Percentiles rank a stretch among this genome's conserved stretches.
These are phyloP conservation scores for Daedaleopsis nitida DNA, from an alignment of 768 basidiomycete species.

Conservation along the genomic window DNA sequence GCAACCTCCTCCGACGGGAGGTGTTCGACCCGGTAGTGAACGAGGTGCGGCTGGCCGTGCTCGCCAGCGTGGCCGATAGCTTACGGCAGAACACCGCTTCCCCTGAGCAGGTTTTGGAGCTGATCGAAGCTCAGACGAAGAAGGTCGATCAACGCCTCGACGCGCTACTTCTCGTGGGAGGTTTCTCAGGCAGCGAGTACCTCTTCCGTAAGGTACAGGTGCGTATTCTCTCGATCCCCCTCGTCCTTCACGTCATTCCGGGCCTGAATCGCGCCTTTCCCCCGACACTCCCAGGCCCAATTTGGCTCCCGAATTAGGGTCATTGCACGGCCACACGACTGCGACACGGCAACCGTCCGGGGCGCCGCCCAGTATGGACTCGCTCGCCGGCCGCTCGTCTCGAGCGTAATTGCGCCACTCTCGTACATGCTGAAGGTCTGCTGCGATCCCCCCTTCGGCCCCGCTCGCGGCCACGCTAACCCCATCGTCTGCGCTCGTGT, in stretches of 20 bases:
- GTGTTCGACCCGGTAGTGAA: conserved; percentile 89
- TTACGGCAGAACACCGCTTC: conserved; percentile 21
- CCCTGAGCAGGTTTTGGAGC: conserved; percentile 60
- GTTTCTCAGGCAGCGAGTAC: conserved; percentile 87
- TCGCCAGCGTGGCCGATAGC: background rate
- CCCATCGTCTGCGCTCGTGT: background rate
- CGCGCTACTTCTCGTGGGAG: conserved; percentile 87
- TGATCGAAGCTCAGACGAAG: conserved; percentile 76
- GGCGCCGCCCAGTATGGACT: conserved; percentile 90
- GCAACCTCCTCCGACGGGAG: conserved; percentile 73
- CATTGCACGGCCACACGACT: conserved; percentile 82
- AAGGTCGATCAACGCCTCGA: conserved; percentile 73
- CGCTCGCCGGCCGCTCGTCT: conserved; percentile 73
- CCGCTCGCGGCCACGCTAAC: background rate
- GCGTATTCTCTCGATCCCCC: conserved; percentile 25
- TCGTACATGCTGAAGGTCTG: conserved; percentile 85
- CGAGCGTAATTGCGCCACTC: conserved; percentile 78
- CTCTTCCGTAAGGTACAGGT: conserved; percentile 79
- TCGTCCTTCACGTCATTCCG: background rate
- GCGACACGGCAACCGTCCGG: conserved; percentile 85
- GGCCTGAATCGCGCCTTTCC: background rate
- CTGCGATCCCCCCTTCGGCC: background rate
- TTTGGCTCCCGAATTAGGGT: conserved; percentile 68
- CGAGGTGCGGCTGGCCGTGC: conserved; percentile 49
- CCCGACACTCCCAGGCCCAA: conserved; percentile 48